Percentiles rank a stretch among this genome's conserved stretches.
Conservation (phyloP, 176 grass and related monocot species). For the Eragrostis nindensis region DNA sequence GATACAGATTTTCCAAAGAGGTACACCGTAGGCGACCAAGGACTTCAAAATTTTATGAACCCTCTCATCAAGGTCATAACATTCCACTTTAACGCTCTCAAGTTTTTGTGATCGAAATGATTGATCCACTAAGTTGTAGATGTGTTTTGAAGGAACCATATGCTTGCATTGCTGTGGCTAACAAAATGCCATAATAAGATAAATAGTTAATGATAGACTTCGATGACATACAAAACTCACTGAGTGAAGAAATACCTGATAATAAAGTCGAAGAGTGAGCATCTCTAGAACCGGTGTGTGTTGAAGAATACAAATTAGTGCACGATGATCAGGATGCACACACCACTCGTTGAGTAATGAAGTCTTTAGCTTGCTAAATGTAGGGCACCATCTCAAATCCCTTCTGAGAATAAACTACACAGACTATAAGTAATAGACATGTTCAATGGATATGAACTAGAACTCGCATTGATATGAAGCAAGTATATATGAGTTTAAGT, state of each 20-base stretch:
- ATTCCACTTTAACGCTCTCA: constrained; percentile 10
- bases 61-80: background rate
- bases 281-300: constrained; percentile 14
- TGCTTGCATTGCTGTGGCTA: background rate
- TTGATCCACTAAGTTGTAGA: background rate
- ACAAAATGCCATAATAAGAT: background rate
- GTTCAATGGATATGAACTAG: too few species aligned
- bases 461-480: too few species aligned
- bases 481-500: background rate
- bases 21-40: constrained; percentile 1
- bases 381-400: background rate
- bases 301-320: constrained; percentile 25
- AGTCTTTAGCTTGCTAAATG: constrained; percentile 1
- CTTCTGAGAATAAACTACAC: too few species aligned
- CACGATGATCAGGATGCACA: background rate
- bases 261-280: background rate
- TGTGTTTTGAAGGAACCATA: background rate
- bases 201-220: background rate
- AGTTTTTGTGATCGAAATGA: constrained; percentile 15
- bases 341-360: constrained; percentile 13
- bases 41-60: background rate
- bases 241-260: too few species aligned
- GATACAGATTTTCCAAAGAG: constrained; percentile 19
- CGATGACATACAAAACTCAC: background rate
- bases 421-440: too few species aligned